A percentile compares a stretch with the other conserved stretches of the same genome.
Conservation (phyloP, 148 eudicot species). For the Bassia scoparia region DNA sequence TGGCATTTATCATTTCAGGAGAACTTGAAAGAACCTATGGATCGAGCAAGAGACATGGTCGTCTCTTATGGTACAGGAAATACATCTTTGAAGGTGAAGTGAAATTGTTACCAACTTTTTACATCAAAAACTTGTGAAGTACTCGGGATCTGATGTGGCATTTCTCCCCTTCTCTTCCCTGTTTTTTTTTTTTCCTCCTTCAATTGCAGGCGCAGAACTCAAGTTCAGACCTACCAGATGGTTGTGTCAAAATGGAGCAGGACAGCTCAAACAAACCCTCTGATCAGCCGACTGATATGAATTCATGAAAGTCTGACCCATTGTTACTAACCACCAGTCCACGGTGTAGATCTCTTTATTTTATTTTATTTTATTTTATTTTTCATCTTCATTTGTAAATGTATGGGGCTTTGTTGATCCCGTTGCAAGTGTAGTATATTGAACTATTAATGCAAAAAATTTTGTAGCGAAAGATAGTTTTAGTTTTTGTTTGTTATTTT, state of each 20-base stretch:
- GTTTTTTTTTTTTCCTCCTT: not conserved
- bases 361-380: not conserved
- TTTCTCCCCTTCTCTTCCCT: no score
- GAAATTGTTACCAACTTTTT: not conserved
- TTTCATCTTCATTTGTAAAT: conserved; percentile 18
- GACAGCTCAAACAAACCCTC: conserved; percentile 45
- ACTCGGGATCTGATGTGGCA: no score
- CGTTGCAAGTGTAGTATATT: conserved; percentile 16
- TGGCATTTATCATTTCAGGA: conserved; percentile 29
- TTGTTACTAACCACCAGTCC: conserved; percentile 1
- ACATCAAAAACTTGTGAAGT: not conserved
- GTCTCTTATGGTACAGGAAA: conserved; percentile 23
- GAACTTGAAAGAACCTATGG: conserved; percentile 35
- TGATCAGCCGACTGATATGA: conserved; percentile 38
- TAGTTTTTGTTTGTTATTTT: no score
- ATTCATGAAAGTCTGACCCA: conserved; percentile 22
- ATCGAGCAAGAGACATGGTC: conserved; percentile 33
- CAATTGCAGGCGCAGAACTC: conserved; percentile 30
- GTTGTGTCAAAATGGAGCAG: conserved; percentile 39
- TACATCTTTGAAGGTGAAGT: conserved; percentile 35
- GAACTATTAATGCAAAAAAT: not conserved
- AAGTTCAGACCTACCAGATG: conserved; percentile 29
- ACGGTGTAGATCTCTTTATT: conserved; percentile 6
- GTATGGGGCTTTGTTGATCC: conserved; percentile 12
- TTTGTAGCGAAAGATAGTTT: not conserved